Evolutionary conservation across 2,329 filamentous ascomycete genomes (phyloP).

Genomic region (Pestalotiopsis sp.): DNA sequence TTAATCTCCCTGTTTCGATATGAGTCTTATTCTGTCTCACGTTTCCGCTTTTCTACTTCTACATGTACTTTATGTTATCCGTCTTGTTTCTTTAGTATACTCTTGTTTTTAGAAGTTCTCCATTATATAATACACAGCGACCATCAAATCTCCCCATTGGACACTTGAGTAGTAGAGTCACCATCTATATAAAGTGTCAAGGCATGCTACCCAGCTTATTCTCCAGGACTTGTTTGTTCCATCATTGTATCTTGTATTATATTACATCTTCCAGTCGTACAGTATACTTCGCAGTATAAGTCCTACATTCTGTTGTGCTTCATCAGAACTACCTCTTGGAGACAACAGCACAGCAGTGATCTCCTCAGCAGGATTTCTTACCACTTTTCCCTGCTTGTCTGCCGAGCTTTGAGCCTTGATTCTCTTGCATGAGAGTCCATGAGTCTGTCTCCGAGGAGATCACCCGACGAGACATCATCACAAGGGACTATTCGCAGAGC

Average conservation of each 20-base stretch:
- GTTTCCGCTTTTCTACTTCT: not conserved
- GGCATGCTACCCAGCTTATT: not conserved
- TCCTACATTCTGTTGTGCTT: not conserved
- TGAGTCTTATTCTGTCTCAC: not conserved
- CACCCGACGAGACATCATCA: slow-evolving; percentile 11
- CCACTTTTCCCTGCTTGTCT: not conserved
- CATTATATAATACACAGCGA: not conserved
- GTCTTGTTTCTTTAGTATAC: not conserved
- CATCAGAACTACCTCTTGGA: not conserved
- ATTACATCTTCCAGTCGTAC: not conserved
- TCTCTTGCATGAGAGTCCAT: slow-evolving; percentile 8
- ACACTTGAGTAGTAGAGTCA: not conserved
- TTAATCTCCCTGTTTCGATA: not conserved
- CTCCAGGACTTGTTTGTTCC: not conserved
- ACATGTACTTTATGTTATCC: not conserved
- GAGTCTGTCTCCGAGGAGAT: slow-evolving; percentile 3
- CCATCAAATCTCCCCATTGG: not conserved
- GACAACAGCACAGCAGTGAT: not conserved
- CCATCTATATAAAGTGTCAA: not conserved
- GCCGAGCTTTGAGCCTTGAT: not conserved
- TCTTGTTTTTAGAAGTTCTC: not conserved
- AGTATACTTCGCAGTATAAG: not conserved
- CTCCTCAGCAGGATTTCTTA: not conserved
- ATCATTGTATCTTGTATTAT: not conserved
- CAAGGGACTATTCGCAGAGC: slow-evolving; percentile 11